Evolutionary conservation across 768 basidiomycete species (phyloP).

Genomic region (Pleurotus tuoliensis): DNA sequence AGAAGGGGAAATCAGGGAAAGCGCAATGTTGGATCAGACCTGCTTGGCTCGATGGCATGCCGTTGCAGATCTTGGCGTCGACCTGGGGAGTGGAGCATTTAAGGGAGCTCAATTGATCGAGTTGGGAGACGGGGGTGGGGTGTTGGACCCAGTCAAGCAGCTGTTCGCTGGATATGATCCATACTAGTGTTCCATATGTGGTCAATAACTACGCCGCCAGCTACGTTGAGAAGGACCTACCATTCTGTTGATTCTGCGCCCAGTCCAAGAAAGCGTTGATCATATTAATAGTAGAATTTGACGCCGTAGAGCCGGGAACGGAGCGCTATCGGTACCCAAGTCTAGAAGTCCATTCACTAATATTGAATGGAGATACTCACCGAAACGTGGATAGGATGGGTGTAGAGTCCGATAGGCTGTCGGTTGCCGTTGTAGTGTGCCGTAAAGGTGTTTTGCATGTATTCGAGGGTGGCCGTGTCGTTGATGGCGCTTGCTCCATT

Average conservation of each 20-base stretch:
- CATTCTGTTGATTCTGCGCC: slow-evolving; percentile 68
- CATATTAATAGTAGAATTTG: slow-evolving; percentile 61
- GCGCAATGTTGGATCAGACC: slow-evolving; percentile 59
- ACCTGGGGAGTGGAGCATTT: slow-evolving; percentile 66
- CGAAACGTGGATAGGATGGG: slow-evolving; percentile 76
- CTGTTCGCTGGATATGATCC: slow-evolving; percentile 72
- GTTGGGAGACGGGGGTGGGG: slow-evolving; percentile 60
- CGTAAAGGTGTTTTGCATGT: slow-evolving; percentile 72
- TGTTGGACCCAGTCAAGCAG: slow-evolving; percentile 72
- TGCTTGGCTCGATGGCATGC: slow-evolving; percentile 63
- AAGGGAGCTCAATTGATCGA: slow-evolving; percentile 48
- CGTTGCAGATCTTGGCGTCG: slow-evolving; percentile 68
- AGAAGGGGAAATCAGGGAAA: slow-evolving; percentile 77
- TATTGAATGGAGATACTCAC: slow-evolving; percentile 26
- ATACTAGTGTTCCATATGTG: slow-evolving; percentile 36
- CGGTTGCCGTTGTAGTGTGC: slow-evolving; percentile 72
- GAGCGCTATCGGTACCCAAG: slow-evolving; percentile 28
- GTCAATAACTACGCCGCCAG: not conserved
- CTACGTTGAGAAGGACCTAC: slow-evolving; percentile 23
- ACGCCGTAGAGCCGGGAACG: slow-evolving; percentile 54
- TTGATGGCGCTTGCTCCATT: slow-evolving; percentile 48
- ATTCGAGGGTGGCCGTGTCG: slow-evolving; percentile 60
- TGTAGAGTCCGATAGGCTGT: slow-evolving; percentile 78
- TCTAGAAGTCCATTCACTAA: too few species aligned
- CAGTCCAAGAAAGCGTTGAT: slow-evolving; percentile 80